Base-by-base conservation (phyloP, 2,329 filamentous ascomycete species). In the Colletotrichum trifolii region DNA sequence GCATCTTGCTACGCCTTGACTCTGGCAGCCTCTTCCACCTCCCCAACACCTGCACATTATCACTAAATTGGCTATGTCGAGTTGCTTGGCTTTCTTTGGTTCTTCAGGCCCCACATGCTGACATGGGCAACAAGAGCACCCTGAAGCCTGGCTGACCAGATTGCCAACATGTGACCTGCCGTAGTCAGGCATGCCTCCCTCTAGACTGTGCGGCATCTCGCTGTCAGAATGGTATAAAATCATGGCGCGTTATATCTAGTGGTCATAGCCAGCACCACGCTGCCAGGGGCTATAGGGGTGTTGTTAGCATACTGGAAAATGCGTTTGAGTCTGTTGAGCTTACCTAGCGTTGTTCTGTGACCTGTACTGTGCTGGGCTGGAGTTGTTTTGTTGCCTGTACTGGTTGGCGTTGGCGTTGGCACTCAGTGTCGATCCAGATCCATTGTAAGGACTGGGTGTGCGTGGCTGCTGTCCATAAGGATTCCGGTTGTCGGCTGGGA, bases 181-280 rank as follows among this genome's bases (percentile, higher is more conserved):
- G 35, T 54, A 36, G 11, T 45, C 5, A 36, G 38, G 17, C 61
- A 10, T 13, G 5, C 40, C 13, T 34, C 36, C 15, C 17, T 38
- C 38, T 35, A 50, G 61, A 46, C 54, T 15, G 40, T 53, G 17
- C 36, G 43, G 54, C 25, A 60, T 63, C 54, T 53, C 34, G 25
- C 60, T 25, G 48, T 53, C 42, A 36, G 49, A 64, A 15, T 25
- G 17, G 49, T 15, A 42, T 13, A 60, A 48, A 39, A 49, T 64
- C 61, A 64, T 64, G 38, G 15, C 15, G 42, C 25, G 54, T 64
- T 49, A 59, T 57, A 59, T 57, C 54, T 64, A 68, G 47, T 80
- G 75, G 17, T 82, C 79, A 68, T 82, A 82, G 45, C 79, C 79
- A 49, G 79, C 79, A 64, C 79, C 79, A 65, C 79, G 79, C 69